Evolutionary conservation across 2,329 filamentous ascomycete genomes (phyloP), one percentile per base, ranked within the genome.

Genomic region (Xylaria sp.): DNA sequence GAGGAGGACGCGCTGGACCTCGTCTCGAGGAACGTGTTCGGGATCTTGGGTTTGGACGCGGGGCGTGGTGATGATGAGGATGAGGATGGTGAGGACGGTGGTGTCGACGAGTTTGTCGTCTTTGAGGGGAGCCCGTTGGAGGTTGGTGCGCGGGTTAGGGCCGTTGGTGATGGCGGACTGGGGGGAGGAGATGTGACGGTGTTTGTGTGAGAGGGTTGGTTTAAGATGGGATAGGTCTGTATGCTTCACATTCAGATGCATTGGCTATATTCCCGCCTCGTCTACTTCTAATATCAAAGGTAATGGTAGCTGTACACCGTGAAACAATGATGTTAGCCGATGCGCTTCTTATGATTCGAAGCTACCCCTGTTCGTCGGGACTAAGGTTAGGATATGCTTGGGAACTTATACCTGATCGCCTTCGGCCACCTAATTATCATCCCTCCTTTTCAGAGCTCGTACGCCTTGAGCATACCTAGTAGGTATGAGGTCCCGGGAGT

Each of bases 81-180:
- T 17, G 29, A 42, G 55, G 20, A n/a, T n/a, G 29, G 11, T 13
- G 9, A 9, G 11, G 55, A 68, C 37, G 57, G 54, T 26, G 59
- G 64, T 48, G 56, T 58, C 1, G 63, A 54, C 0, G 79, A 88
- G 58, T 89, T 87, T 71, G 76, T 87, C 2, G 75, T 89, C 5
- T 84, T 78, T 48, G 85, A 89, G 65, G 85, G 85, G 0, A 84
- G 75, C 60, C 86, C 86, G 18, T 64, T 89, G 56, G 77, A 85
- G 61, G 81, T 87, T 64, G 81, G 79, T 4, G 77, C 78, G 5
- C 71, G 79, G 44, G 76, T 88, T 41, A 77, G 77, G 65, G 83
- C 78, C 9, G 78, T 86, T 13, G 78, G 75, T 6, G 74, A 73
- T n/a, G n/a, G n/a, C n/a, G n/a, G n/a, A n/a, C n/a, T n/a, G 48